phyloP scores from a whole-genome alignment of 169 alveolate genomes.

The Neospora caninum region DNA sequence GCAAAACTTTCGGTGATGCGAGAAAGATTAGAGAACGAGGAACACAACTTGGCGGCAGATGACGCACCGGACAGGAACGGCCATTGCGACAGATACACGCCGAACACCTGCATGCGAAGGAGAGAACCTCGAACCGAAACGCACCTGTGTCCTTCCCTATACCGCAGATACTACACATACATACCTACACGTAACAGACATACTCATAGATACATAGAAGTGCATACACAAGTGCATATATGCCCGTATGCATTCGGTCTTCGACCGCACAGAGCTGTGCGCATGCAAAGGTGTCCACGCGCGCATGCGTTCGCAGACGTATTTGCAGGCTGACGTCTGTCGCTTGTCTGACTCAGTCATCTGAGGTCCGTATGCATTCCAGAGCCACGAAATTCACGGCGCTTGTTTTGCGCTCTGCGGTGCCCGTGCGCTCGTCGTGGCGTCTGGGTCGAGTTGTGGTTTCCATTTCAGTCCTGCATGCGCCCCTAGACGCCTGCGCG shows the following conservation, averaged over 20 bases:
- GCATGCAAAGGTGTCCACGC: too few relatives aligned
- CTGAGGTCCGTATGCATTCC: too few relatives aligned
- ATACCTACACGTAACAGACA: background rate
- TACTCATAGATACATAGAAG: background rate
- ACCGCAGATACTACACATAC: background rate
- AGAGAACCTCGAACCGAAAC: too few relatives aligned
- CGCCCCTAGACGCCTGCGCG: too few relatives aligned
- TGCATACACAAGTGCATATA: background rate
- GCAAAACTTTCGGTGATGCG: too few relatives aligned
- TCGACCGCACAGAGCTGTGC: too few relatives aligned
- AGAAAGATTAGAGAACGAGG: background rate
- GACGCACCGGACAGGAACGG: constrained; percentile 45
- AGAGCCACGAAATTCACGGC: too few relatives aligned
- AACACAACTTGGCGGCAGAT: constrained; percentile 46
- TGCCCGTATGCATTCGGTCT: background rate
- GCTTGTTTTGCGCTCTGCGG: too few relatives aligned
- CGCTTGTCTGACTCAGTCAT: too few relatives aligned
- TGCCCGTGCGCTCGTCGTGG: too few relatives aligned
- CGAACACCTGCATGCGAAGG: background rate
- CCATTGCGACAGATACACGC: constrained; percentile 61
- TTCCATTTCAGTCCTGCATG: background rate
- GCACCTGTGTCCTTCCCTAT: background rate
- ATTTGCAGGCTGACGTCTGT: too few relatives aligned
- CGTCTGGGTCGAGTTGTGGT: background rate
- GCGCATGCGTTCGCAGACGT: too few relatives aligned